phyloP scores from a whole-genome alignment of 2,329 filamentous ascomycete species.

The Ceratocystis huliohia region DNA sequence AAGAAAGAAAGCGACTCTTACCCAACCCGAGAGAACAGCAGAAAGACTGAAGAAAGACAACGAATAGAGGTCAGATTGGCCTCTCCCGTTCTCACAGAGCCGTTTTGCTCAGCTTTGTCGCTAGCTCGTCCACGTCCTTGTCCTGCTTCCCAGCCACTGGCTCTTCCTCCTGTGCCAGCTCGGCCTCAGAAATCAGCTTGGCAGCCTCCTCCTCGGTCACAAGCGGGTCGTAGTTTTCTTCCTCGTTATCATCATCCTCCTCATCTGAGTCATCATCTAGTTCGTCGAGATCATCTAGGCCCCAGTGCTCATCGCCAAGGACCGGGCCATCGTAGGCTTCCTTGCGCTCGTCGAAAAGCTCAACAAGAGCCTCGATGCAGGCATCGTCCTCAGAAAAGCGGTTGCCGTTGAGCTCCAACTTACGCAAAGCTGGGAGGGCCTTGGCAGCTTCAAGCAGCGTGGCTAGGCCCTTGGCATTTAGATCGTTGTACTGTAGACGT shows the following conservation, averaged over 20 bases:
- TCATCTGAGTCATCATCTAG: slow-evolving; percentile 62
- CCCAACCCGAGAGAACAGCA: background rate
- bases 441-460: slow-evolving; percentile 56
- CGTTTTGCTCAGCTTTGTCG: slow-evolving; percentile 63
- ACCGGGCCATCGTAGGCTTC: slow-evolving; percentile 54
- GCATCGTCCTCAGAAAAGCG: slow-evolving; percentile 80
- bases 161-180: slow-evolving; percentile 59
- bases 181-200: slow-evolving; percentile 52
- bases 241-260: slow-evolving; percentile 55
- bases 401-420: slow-evolving; percentile 92
- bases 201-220: slow-evolving; percentile 53
- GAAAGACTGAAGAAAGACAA: background rate
- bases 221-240: slow-evolving; percentile 45
- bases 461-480: slow-evolving; percentile 63
- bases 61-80: background rate
- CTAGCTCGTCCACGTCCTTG: slow-evolving; percentile 68
- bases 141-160: slow-evolving; percentile 59
- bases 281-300: slow-evolving; percentile 74
- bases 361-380: slow-evolving; percentile 53
- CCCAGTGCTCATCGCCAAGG: slow-evolving; percentile 68
- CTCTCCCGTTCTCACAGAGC: slow-evolving; percentile 31
- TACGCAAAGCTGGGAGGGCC: slow-evolving; percentile 61
- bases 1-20: background rate
- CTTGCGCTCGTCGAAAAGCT: slow-evolving; percentile 64
- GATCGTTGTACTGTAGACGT: slow-evolving; percentile 87